Evolutionary conservation across 2,329 filamentous ascomycete genomes (phyloP).

Genomic region (Thermomyces lanuginosus): DNA sequence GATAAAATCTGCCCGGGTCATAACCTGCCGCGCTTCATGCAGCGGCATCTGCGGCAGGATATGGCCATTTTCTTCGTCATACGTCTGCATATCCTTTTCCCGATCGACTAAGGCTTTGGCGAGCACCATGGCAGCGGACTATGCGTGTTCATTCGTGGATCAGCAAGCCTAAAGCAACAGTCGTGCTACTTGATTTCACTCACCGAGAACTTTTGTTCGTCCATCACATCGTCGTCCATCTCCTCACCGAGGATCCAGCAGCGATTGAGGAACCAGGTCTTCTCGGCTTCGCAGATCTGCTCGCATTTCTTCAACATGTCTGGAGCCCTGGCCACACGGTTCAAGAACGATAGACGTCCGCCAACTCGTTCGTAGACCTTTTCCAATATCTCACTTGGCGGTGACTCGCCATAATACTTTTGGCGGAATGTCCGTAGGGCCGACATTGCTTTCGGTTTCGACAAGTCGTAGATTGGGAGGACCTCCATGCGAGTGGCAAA

Average conservation of each 20-base stretch:
- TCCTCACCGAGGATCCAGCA: slow-evolving; percentile 60
- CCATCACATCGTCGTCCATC: slow-evolving; percentile 96
- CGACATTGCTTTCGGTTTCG: slow-evolving; percentile 57
- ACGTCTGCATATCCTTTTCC: slow-evolving; percentile 48
- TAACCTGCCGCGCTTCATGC: slow-evolving; percentile 73
- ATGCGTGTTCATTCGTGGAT: no score
- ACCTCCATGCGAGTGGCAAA: slow-evolving; percentile 92
- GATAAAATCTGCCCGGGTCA: slow-evolving; percentile 93
- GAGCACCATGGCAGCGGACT: slow-evolving; percentile 85
- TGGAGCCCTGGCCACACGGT: slow-evolving; percentile 68
- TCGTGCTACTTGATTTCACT: no score
- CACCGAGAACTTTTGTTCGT: slow-evolving; percentile 89
- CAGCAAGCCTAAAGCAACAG: no score
- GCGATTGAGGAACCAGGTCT: slow-evolving; percentile 64
- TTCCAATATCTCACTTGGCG: slow-evolving; percentile 41
- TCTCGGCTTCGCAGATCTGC: slow-evolving; percentile 52
- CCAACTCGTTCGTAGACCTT: slow-evolving; percentile 76
- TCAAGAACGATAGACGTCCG: slow-evolving; percentile 73
- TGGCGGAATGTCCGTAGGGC: slow-evolving; percentile 67
- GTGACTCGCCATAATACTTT: slow-evolving; percentile 53
- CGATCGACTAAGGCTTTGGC: slow-evolving; percentile 79
- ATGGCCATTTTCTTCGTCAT: slow-evolving; percentile 52
- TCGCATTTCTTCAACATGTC: slow-evolving; percentile 71
- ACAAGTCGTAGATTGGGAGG: slow-evolving; percentile 66
- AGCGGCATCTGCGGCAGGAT: slow-evolving; percentile 65